These are phyloP conservation scores for Gracilaria domingensis DNA, from an alignment of 23 red algal genomes.

Conservation along the genomic window DNA sequence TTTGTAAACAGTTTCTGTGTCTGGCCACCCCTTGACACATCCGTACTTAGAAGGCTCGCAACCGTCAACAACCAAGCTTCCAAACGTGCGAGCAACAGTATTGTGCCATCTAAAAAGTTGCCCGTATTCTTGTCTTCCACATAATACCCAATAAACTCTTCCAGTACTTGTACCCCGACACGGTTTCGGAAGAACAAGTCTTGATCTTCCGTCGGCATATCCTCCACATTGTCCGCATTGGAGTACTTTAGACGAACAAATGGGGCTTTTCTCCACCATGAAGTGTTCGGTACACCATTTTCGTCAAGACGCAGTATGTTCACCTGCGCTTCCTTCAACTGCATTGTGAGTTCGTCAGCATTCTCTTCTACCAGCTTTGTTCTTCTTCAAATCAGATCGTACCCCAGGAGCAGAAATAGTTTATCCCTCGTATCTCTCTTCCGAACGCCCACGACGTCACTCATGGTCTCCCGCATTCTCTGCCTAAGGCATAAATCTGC, in stretches of 20 bases:
- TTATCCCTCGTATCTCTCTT: background rate
- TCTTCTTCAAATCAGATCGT: background rate
- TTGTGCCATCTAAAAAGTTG: background rate
- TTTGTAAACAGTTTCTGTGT: background rate
- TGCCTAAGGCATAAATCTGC: too few species aligned
- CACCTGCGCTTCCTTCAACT: background rate
- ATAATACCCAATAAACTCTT: background rate
- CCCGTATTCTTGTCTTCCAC: background rate
- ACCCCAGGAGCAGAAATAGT: background rate
- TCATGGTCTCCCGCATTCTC: background rate
- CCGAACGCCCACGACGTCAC: background rate
- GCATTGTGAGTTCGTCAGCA: background rate
- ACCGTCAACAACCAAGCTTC: background rate
- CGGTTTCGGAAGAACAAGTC: background rate
- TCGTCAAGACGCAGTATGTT: background rate
- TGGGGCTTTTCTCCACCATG: background rate
- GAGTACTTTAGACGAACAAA: background rate
- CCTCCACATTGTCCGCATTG: background rate
- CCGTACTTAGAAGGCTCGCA: background rate
- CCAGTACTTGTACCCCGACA: background rate
- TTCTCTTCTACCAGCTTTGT: background rate
- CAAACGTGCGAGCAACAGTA: background rate
- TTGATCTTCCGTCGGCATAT: background rate
- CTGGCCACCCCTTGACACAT: background rate
- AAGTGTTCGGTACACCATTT: background rate